These are phyloP conservation scores for Kalmusia sp. DNA, from an alignment of 2,329 filamentous ascomycete genomes.

Conservation along the genomic window DNA sequence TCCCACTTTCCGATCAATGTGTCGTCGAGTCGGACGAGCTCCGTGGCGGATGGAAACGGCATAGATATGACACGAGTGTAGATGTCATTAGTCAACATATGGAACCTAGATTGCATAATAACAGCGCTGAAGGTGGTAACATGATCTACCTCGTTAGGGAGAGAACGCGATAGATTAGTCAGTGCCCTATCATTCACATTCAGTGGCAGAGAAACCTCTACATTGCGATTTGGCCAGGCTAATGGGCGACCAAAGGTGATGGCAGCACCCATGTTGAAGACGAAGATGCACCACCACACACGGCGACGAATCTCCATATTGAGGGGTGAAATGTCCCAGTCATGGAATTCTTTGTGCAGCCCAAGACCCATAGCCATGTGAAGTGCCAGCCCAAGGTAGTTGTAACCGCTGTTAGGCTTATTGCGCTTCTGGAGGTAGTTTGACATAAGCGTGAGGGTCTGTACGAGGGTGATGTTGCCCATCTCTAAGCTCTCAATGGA, in stretches of 20 bases:
- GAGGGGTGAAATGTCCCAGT: slow-evolving; percentile 28
- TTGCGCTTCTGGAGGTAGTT: slow-evolving; percentile 60
- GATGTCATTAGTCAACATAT: slow-evolving; percentile 53
- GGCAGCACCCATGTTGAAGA: slow-evolving; percentile 58
- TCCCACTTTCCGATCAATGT: slow-evolving; percentile 50
- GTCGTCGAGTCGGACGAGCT: slow-evolving; percentile 52
- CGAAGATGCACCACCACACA: slow-evolving; percentile 49
- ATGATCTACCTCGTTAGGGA: slow-evolving; percentile 13
- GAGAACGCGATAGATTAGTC: slow-evolving; percentile 37
- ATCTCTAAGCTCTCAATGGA: slow-evolving; percentile 57
- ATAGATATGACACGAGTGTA: slow-evolving; percentile 57
- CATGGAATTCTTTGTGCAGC: slow-evolving; percentile 57
- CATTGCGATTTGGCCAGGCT: slow-evolving; percentile 11
- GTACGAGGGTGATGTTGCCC: slow-evolving; percentile 58
- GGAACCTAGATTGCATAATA: slow-evolving; percentile 54
- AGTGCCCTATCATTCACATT: slow-evolving; percentile 27
- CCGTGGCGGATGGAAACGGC: slow-evolving; percentile 50
- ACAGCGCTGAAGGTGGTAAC: slow-evolving; percentile 55
- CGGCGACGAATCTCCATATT: slow-evolving; percentile 43
- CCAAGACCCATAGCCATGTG: slow-evolving; percentile 59
- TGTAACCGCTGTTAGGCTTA: slow-evolving; percentile 60
- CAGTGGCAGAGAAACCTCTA: slow-evolving; percentile 17
- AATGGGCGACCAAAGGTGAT: slow-evolving; percentile 60
- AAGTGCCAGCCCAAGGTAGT: slow-evolving; percentile 57
- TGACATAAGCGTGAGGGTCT: slow-evolving; percentile 55